Evolutionary conservation across 345 rosid species (phyloP).

Genomic region (Eucalyptus regnans): DNA sequence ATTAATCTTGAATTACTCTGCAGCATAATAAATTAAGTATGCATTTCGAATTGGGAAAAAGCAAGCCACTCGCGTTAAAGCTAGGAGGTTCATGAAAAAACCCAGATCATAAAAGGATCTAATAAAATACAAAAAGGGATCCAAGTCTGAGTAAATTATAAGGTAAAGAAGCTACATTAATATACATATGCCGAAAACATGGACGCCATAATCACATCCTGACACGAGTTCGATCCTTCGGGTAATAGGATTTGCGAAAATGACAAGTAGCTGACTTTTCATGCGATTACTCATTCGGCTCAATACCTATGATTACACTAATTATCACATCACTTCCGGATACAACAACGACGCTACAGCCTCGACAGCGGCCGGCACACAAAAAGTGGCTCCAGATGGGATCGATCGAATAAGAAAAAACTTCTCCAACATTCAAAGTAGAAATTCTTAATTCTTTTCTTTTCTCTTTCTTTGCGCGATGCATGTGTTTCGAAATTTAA

Average conservation of each 20-base stretch:
- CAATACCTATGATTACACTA: neutral
- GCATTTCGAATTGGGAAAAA: neutral
- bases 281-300: neutral
- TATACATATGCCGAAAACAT: neutral
- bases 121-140: neutral
- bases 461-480: neutral
- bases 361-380: neutral
- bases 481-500: neutral
- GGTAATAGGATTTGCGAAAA: neutral
- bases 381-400: neutral
- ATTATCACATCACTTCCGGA: neutral
- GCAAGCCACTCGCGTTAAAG: rapidly evolving
- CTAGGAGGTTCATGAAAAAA: neutral
- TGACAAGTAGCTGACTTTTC: neutral
- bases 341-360: neutral
- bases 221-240: neutral
- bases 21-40: neutral
- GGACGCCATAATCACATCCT: neutral
- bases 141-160: neutral
- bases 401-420: neutral
- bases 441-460: neutral
- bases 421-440: neutral
- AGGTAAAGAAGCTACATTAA: neutral
- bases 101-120: neutral
- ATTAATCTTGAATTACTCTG: neutral